Evolutionary conservation across 2,329 filamentous ascomycete genomes (phyloP), one percentile per base, ranked within the genome.

Genomic region (Fusarium sp.): DNA sequence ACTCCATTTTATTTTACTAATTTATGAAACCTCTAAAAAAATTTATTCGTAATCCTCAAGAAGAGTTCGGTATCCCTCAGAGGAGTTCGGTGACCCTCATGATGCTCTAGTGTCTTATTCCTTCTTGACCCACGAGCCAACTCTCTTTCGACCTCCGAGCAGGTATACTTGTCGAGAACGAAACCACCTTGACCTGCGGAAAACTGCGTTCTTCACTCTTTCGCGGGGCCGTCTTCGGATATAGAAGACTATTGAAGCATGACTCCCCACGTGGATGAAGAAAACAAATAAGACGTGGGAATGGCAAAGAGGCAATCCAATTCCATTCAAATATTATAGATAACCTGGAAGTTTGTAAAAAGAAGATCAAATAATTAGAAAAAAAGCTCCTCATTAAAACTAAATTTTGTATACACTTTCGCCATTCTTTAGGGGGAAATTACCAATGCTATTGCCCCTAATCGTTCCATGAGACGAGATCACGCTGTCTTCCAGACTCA

Each of bases 401-500:
- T 45, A 9, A 16, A 22, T 24, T 2, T 16, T 45, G 22, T 24
- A 8, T 14, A 2, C 3, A 45, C 3, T 5, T 45, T 45, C 16
- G 0, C 41, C 7, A 22, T 24, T 45, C 20, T 45, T 41, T 9
- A 3, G 7, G 13, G 20, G 20, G 9, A 13, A 16, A 22, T 45
- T 24, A 13, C 14, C 20, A 22, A 24, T 22, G 13, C 2, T 37
- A 35, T 16, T 43, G 67, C 45, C 62, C 60, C 76, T 81, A 83
- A 63, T 83, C 79, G 14, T 72, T 77, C 85, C 86, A 90, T 8
- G 87, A 88, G 16, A 91, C 82, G 63, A 90, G 77, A 39, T 86
- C 89, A 7, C 84, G 82, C 78, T 89, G 85, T 24, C 85, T 82
- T n/a, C 89, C 88, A 52, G 85, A 69, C 57, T 86, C 87, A 65